A percentile compares a stretch with the other conserved stretches of the same genome.
Evolutionary conservation across 345 rosid species (phyloP).

Genomic region (Populus ilicifolia): DNA sequence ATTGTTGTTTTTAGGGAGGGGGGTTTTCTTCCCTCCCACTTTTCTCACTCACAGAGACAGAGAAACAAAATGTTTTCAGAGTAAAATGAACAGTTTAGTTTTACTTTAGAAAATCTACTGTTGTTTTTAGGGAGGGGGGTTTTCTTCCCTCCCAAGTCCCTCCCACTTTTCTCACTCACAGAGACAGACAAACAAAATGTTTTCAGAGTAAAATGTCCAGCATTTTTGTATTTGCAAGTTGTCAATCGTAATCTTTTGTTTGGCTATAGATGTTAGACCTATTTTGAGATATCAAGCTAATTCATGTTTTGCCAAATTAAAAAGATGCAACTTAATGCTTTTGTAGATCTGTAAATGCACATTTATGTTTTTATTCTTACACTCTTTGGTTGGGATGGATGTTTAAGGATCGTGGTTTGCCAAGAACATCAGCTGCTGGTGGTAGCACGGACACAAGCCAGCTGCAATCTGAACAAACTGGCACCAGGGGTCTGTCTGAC

Average conservation of each 20-base stretch:
- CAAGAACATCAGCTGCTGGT: conserved; percentile 43
- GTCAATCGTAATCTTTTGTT: not conserved
- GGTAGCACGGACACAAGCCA: conserved; percentile 27
- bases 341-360: not conserved
- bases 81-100: not conserved
- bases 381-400: conserved; percentile 10
- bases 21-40: not conserved
- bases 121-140: not conserved
- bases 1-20: not conserved
- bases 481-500: conserved; percentile 40
- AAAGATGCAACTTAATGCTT: not conserved
- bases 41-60: not conserved
- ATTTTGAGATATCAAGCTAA: not conserved
- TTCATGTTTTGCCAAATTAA: not conserved
- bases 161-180: not conserved
- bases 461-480: conserved; percentile 41
- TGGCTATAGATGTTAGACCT: not conserved
- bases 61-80: not conserved
- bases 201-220: not conserved
- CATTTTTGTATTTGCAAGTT: not conserved
- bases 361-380: not conserved
- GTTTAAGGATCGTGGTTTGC: conserved; percentile 38
- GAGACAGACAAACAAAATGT: not conserved
- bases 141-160: not conserved
- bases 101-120: not conserved